A percentile compares a stretch with the other conserved stretches of the same genome.
phyloP scores from a whole-genome alignment of 164 flowering plant genomes.

The Kalanchoe fedtschenkoi region DNA sequence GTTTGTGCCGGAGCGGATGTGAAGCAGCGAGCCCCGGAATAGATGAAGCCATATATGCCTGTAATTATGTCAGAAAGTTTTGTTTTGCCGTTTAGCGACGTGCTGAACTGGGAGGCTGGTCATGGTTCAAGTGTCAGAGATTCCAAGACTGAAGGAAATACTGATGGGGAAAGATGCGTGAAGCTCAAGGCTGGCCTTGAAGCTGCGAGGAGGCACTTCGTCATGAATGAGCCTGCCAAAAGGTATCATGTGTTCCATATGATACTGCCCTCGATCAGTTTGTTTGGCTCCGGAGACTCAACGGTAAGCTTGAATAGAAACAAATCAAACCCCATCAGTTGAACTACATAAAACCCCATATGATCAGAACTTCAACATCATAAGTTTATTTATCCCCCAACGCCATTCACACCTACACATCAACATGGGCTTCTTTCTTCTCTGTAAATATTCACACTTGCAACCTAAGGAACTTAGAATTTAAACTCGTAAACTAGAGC shows the following conservation, averaged over 20 bases:
- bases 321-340: background rate
- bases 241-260: slow-evolving; percentile 25
- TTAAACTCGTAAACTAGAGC: no score
- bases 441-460: background rate
- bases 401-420: background rate
- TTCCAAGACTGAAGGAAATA: slow-evolving; percentile 23
- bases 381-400: background rate
- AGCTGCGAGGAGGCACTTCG: slow-evolving; percentile 24
- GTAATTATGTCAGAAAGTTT: slow-evolving; percentile 26
- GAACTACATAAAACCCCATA: background rate
- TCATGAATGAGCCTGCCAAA: slow-evolving; percentile 22
- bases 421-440: background rate
- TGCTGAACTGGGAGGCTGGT: slow-evolving; percentile 21
- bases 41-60: slow-evolving; percentile 27
- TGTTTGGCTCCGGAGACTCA: slow-evolving; percentile 33
- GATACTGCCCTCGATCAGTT: slow-evolving; percentile 30
- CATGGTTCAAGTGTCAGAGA: slow-evolving; percentile 13
- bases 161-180: slow-evolving; percentile 14
- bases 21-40: slow-evolving; percentile 35
- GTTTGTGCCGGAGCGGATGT: slow-evolving; percentile 30
- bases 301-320: slow-evolving; percentile 6
- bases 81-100: slow-evolving; percentile 29
- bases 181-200: slow-evolving; percentile 14
- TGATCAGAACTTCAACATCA: background rate
- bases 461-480: background rate